Percentiles rank a stretch among this genome's conserved stretches.
Evolutionary conservation across 441 rosid species (phyloP).

Genomic region (Capsella rubella): DNA sequence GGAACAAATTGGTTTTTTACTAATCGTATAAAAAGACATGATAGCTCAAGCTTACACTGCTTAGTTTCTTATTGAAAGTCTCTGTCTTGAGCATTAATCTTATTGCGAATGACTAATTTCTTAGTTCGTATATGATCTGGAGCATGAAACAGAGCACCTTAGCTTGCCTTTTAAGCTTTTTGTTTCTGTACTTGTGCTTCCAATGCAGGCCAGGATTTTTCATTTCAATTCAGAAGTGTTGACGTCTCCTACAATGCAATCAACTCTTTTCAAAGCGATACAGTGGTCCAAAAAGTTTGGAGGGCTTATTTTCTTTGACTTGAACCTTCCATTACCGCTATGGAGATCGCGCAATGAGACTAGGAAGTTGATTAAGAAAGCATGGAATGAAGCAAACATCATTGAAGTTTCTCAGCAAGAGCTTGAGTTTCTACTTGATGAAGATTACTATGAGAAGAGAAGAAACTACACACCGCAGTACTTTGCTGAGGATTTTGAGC

Average conservation of each 20-base stretch:
- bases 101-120: not conserved
- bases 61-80: not conserved
- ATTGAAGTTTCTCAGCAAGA: constrained; percentile 87
- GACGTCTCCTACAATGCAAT: constrained; percentile 62
- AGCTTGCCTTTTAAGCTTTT: constrained; percentile 26
- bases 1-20: not conserved
- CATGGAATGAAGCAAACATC: constrained; percentile 75
- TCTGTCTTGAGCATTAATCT: constrained; percentile 11
- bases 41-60: constrained; percentile 14
- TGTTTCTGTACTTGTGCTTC: constrained; percentile 5
- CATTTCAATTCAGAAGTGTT: constrained; percentile 87
- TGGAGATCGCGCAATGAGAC: constrained; percentile 86
- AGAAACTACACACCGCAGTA: constrained; percentile 81
- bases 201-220: constrained; percentile 82
- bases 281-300: constrained; percentile 79
- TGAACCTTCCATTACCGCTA: constrained; percentile 77
- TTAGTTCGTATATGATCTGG: not conserved
- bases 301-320: constrained; percentile 79
- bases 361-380: constrained; percentile 62
- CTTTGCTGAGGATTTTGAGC: constrained; percentile 70
- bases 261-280: constrained; percentile 68
- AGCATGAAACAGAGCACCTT: constrained; percentile 9
- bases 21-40: not conserved
- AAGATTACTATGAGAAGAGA: constrained; percentile 66
- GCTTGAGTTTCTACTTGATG: constrained; percentile 86